These are phyloP conservation scores for Lachnellula hyalina DNA, from an alignment of 2,329 filamentous ascomycete genomes.

Conservation along the genomic window DNA sequence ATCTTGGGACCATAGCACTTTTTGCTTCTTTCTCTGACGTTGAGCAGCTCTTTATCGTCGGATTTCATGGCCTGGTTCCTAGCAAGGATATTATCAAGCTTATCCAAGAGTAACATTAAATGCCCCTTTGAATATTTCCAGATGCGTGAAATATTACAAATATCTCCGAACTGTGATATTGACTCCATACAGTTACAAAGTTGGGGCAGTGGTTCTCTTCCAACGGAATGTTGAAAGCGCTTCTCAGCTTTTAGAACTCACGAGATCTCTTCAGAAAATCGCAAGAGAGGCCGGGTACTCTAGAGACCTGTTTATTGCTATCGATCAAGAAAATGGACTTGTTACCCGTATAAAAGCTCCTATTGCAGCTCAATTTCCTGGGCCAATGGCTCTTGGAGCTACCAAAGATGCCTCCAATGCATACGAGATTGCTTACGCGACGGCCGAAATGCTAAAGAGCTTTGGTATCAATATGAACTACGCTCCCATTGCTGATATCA, in stretches of 20 bases:
- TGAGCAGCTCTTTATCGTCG: constrained; percentile 39
- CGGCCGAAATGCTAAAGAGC: constrained; percentile 34
- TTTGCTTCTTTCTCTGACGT: constrained; percentile 1
- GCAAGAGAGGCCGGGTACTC: constrained; percentile 35
- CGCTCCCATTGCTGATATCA: constrained; percentile 40
- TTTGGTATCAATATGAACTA: constrained; percentile 43
- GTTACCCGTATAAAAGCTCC: constrained; percentile 38
- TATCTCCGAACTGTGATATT: too few relatives aligned
- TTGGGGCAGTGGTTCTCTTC: constrained; percentile 39
- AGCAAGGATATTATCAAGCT: constrained; percentile 38
- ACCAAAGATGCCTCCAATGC: constrained; percentile 32
- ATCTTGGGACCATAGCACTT: too few relatives aligned
- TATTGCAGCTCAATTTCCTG: constrained; percentile 37
- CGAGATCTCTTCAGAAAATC: constrained; percentile 35
- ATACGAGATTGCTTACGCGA: constrained; percentile 34
- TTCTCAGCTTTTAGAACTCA: constrained; percentile 35
- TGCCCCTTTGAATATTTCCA: too few relatives aligned
- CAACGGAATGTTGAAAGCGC: constrained; percentile 36
- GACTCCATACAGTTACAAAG: constrained; percentile 24
- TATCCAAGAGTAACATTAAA: constrained; percentile 22
- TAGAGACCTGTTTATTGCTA: constrained; percentile 38
- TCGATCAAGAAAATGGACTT: constrained; percentile 42
- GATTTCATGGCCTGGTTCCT: constrained; percentile 36
- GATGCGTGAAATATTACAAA: too few relatives aligned
- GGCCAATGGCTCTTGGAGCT: constrained; percentile 40